Percentiles rank a stretch among this genome's conserved stretches.
Evolutionary conservation across 1,284 basidiomycete species (phyloP).

Genomic region (Violaceomyces palustris): DNA sequence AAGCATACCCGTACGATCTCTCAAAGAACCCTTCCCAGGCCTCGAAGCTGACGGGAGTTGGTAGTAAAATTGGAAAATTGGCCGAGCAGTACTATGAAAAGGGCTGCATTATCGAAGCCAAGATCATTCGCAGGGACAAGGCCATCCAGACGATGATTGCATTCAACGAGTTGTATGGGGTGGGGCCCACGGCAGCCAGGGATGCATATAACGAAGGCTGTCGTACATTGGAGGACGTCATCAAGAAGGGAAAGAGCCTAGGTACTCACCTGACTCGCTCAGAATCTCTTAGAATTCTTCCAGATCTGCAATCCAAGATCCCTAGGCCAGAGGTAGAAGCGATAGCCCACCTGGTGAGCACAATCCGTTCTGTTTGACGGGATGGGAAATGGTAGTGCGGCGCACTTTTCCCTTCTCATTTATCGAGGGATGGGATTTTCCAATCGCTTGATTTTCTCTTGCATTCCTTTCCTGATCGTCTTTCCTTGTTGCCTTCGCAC

Average conservation of each 20-base stretch:
- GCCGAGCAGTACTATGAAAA: slow-evolving; percentile 35
- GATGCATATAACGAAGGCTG: slow-evolving; percentile 42
- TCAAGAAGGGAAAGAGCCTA: slow-evolving; percentile 20
- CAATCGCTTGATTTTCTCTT: too few relatives aligned
- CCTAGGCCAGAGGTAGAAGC: too few relatives aligned
- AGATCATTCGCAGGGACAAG: slow-evolving; percentile 32
- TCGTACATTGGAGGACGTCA: slow-evolving; percentile 34
- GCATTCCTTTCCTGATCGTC: too few relatives aligned
- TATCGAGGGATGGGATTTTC: too few relatives aligned
- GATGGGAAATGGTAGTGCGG: too few relatives aligned
- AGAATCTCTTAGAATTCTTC: slow-evolving; percentile 32
- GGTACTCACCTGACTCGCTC: slow-evolving; percentile 20
- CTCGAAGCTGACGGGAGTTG: slow-evolving; percentile 41
- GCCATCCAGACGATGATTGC: slow-evolving; percentile 32
- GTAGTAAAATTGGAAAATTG: slow-evolving; percentile 33
- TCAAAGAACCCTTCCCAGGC: slow-evolving; percentile 11
- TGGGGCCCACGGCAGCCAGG: slow-evolving; percentile 39
- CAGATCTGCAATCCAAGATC: slow-evolving; percentile 31
- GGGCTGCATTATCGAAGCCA: slow-evolving; percentile 36
- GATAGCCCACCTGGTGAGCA: too few relatives aligned
- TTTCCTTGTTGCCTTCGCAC: too few relatives aligned
- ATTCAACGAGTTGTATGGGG: slow-evolving; percentile 44
- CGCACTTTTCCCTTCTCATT: too few relatives aligned
- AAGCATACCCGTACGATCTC: slow-evolving; percentile 38
- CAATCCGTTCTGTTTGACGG: too few relatives aligned